These are phyloP conservation scores for Kwoniella mangroviensis DNA, from an alignment of 768 basidiomycete species.

Conservation along the genomic window DNA sequence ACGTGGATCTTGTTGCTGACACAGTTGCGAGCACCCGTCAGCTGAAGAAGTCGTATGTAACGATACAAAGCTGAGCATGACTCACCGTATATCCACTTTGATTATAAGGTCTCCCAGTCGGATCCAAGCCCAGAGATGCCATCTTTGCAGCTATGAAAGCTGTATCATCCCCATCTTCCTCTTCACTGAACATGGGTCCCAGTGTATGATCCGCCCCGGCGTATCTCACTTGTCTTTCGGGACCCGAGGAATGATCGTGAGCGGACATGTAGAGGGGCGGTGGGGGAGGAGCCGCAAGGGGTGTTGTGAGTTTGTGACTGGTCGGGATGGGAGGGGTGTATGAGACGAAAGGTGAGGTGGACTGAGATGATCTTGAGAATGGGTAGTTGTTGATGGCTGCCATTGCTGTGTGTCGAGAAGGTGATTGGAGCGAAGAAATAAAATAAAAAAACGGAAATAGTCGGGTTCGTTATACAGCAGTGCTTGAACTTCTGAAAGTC, in stretches of 20 bases:
- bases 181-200: conserved; percentile 45
- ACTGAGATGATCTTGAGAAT: not conserved
- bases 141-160: conserved; percentile 46
- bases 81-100: conserved; percentile 19
- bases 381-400: conserved; percentile 7
- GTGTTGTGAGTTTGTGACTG: conserved; percentile 13
- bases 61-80: not conserved
- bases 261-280: conserved; percentile 27
- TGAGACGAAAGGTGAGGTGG: conserved; percentile 12
- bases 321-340: not conserved
- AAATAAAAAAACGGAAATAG: not conserved
- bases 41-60: too few species aligned
- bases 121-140: conserved; percentile 34
- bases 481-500: not conserved
- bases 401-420: not conserved
- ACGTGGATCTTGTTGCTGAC: not conserved
- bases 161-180: conserved; percentile 49
- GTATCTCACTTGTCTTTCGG: conserved; percentile 25
- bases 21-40: too few species aligned
- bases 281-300: conserved; percentile 25
- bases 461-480: not conserved
- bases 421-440: not conserved
- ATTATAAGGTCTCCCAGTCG: conserved; percentile 26
- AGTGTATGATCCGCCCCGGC: conserved; percentile 39
- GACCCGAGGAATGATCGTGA: conserved; percentile 20